phyloP scores from a whole-genome alignment of 1,139 yeast species.

The Hyphopichia burtonii region DNA sequence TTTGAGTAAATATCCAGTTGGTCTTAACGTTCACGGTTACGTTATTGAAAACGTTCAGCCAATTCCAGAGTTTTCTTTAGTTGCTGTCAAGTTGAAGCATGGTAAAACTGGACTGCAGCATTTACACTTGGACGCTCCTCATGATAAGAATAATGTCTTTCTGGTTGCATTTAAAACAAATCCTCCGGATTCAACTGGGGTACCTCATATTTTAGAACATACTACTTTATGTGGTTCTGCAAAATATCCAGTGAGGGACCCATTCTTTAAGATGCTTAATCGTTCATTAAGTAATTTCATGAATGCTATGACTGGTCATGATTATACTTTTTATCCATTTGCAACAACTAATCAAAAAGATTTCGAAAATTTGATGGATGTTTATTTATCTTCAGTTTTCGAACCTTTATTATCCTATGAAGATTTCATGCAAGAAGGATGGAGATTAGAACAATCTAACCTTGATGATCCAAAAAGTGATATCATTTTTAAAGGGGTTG shows the following conservation, averaged over 20 bases:
- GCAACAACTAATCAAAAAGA: slow-evolving; percentile 88
- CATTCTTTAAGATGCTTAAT: slow-evolving; percentile 95
- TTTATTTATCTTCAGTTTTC: slow-evolving; percentile 84
- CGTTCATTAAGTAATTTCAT: slow-evolving; percentile 84
- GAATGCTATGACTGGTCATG: slow-evolving; percentile 99
- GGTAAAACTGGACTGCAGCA: slow-evolving; percentile 72
- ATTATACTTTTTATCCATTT: slow-evolving; percentile 93
- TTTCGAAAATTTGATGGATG: slow-evolving; percentile 79
- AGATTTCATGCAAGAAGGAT: slow-evolving; percentile 95
- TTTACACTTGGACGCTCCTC: slow-evolving; percentile 72
- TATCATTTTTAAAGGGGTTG: slow-evolving; percentile 87
- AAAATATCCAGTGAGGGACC: slow-evolving; percentile 92
- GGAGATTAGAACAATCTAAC: slow-evolving; percentile 85
- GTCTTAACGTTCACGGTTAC: slow-evolving; percentile 63
- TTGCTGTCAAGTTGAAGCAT: slow-evolving; percentile 75
- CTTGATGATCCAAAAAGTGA: slow-evolving; percentile 58
- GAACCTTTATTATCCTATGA: slow-evolving; percentile 75
- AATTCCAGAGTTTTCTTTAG: slow-evolving; percentile 78
- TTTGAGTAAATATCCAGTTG: slow-evolving; percentile 57
- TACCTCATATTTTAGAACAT: slow-evolving; percentile 94
- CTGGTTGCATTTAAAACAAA: slow-evolving; percentile 89
- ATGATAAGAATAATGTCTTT: slow-evolving; percentile 83
- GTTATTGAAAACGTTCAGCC: slow-evolving; percentile 59
- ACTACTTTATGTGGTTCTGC: slow-evolving; percentile 92
- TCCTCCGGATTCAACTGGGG: slow-evolving; percentile 91